phyloP scores from a whole-genome alignment of 78 protist species.

The Monocercomonoides exilis region DNA sequence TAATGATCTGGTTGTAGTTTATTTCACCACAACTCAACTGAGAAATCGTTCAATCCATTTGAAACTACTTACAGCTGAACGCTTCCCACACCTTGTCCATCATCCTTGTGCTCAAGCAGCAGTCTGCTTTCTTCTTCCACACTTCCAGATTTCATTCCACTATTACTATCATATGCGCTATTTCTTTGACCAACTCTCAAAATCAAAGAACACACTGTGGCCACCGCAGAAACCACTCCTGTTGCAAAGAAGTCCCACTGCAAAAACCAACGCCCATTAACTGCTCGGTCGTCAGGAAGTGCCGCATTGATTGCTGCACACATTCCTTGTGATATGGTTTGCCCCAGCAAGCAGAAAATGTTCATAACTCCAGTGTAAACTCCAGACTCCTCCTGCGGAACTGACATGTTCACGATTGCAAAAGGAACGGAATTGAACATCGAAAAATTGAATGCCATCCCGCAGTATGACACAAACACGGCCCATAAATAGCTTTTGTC shows the following conservation, averaged over 20 bases:
- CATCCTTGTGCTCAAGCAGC: too few relatives aligned
- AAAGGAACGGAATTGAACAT: constrained; percentile 12
- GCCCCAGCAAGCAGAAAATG: constrained; percentile 1
- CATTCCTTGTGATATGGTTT: not conserved
- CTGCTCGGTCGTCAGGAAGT: not conserved
- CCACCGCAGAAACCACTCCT: not conserved
- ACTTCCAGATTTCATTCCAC: too few relatives aligned
- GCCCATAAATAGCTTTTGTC: not conserved
- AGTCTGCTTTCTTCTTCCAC: too few relatives aligned
- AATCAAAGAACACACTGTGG: not conserved
- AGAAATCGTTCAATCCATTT: too few relatives aligned
- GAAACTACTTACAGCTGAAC: too few relatives aligned
- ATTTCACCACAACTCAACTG: too few relatives aligned
- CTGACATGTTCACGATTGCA: not conserved
- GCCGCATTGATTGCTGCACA: not conserved
- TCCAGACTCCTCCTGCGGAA: not conserved
- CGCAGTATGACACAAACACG: not conserved
- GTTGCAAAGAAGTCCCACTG: not conserved
- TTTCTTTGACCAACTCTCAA: too few relatives aligned
- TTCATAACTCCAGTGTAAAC: constrained; percentile 2
- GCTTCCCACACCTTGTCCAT: too few relatives aligned
- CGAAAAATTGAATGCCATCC: not conserved
- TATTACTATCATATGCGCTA: too few relatives aligned
- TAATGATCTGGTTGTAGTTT: too few relatives aligned
- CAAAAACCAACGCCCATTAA: not conserved